Evolutionary conservation across 1,139 yeast species (phyloP).

Genomic region (Pichia sp.): DNA sequence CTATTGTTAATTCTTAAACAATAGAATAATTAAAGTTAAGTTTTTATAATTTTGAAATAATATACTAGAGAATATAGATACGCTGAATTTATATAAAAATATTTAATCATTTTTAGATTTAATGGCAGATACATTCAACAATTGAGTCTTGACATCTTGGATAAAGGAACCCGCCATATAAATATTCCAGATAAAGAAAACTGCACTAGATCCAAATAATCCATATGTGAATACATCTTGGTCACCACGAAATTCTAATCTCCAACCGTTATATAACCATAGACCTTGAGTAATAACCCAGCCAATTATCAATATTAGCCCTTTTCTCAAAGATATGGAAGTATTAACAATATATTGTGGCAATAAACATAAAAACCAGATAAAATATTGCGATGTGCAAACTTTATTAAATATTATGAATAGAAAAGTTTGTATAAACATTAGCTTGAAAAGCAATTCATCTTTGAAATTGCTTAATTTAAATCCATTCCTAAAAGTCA

Average conservation of each 20-base stretch:
- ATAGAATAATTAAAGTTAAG: no score
- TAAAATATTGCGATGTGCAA: constrained; percentile 87
- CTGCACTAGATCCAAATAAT: constrained; percentile 46
- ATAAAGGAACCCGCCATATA: constrained; percentile 58
- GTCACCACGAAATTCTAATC: constrained; percentile 72
- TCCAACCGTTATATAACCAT: constrained; percentile 79
- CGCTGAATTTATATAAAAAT: no score
- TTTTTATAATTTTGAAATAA: no score
- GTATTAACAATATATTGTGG: constrained; percentile 63
- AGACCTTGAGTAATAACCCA: constrained; percentile 72
- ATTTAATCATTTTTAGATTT: no score
- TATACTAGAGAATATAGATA: no score
- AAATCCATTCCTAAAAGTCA: constrained; percentile 29
- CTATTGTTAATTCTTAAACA: no score
- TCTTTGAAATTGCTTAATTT: constrained; percentile 21
- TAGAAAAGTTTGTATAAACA: constrained; percentile 84
- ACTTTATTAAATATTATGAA: constrained; percentile 92
- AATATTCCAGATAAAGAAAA: constrained; percentile 65
- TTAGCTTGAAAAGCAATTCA: constrained; percentile 43
- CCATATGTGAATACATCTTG: constrained; percentile 60
- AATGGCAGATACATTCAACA: no score
- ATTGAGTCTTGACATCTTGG: constrained; percentile 29
- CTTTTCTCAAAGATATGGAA: constrained; percentile 21
- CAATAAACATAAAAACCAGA: constrained; percentile 83
- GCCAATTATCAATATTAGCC: constrained; percentile 23